Conservation (phyloP, 345 rosid species). For the Orychophragmus violaceus region DNA sequence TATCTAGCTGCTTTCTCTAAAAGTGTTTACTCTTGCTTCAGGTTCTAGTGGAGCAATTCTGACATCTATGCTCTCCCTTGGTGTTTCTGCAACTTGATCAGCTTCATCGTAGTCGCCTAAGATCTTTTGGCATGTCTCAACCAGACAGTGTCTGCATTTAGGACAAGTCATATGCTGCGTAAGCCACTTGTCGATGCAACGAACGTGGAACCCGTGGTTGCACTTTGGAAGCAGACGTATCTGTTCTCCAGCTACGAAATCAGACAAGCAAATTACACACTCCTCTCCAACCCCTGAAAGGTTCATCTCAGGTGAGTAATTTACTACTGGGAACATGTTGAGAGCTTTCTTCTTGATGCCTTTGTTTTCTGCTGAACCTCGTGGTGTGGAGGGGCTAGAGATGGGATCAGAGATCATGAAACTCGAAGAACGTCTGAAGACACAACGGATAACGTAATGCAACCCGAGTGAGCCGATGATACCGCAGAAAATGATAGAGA, state of each 20-base stretch:
- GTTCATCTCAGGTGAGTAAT: conserved; percentile 36
- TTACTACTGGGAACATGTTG: conserved; percentile 41
- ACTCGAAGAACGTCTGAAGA: conserved; percentile 40
- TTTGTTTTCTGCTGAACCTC: conserved; percentile 14
- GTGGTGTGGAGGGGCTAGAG: conserved; percentile 16
- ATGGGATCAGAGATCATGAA: conserved; percentile 33
- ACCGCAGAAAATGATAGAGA: conserved; percentile 47
- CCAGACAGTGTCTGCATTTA: conserved; percentile 49
- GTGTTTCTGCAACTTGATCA: conserved; percentile 14
- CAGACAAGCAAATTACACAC: conserved; percentile 60
- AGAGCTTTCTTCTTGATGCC: conserved; percentile 45
- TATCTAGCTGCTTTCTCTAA: conserved; percentile 25
- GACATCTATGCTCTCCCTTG: conserved; percentile 17
- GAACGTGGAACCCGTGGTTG: conserved; percentile 46
- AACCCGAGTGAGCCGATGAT: conserved; percentile 44
- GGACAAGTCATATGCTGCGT: conserved; percentile 46
- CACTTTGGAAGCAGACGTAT: conserved; percentile 53
- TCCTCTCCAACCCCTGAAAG: conserved; percentile 43
- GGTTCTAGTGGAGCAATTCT: conserved; percentile 34
- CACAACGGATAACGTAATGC: conserved; percentile 46
- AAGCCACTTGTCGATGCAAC: conserved; percentile 52
- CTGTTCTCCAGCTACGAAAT: conserved; percentile 40
- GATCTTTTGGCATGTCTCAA: conserved; percentile 36
- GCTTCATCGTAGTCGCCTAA: conserved; percentile 17
- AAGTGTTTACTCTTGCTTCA: conserved; percentile 29